phyloP scores from a whole-genome alignment of 106 monocot species.

The Phalaenopsis equestris region DNA sequence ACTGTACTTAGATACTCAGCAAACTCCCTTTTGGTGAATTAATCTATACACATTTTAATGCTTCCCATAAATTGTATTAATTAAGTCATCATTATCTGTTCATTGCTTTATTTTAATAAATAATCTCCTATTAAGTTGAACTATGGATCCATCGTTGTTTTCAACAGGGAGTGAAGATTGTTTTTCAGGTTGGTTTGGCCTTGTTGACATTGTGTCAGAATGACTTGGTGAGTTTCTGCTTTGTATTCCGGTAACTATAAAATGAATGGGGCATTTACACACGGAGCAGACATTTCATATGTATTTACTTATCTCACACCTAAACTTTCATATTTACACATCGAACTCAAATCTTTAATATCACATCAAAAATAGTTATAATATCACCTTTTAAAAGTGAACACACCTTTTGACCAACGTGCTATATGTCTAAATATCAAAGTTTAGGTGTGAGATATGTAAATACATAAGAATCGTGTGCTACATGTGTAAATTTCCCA shows the following conservation, averaged over 20 bases:
- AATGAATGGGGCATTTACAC: not conserved
- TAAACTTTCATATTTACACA: too few relatives aligned
- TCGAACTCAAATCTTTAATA: too few relatives aligned
- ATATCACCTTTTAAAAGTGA: too few relatives aligned
- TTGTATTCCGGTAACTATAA: constrained; percentile 1
- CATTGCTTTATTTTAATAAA: not conserved
- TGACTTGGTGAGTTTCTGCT: constrained; percentile 61
- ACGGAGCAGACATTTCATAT: too few relatives aligned
- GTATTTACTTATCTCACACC: too few relatives aligned
- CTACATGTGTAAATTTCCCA: too few relatives aligned
- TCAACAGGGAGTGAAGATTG: constrained; percentile 76
- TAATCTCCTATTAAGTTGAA: not conserved
- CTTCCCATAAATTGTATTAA: too few relatives aligned
- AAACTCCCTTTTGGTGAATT: not conserved
- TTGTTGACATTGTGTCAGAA: constrained; percentile 78
- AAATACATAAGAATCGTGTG: too few relatives aligned
- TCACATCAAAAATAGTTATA: too few relatives aligned
- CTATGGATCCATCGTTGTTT: constrained; percentile 5
- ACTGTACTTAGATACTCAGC: not conserved
- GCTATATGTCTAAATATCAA: too few relatives aligned
- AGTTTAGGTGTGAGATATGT: too few relatives aligned
- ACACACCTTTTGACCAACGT: too few relatives aligned
- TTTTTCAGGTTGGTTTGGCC: constrained; percentile 96
- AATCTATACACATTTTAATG: not conserved
- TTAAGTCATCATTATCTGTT: not conserved